phyloP scores from a whole-genome alignment of 2,329 filamentous ascomycete species.

The Dactylonectria estremocensis region DNA sequence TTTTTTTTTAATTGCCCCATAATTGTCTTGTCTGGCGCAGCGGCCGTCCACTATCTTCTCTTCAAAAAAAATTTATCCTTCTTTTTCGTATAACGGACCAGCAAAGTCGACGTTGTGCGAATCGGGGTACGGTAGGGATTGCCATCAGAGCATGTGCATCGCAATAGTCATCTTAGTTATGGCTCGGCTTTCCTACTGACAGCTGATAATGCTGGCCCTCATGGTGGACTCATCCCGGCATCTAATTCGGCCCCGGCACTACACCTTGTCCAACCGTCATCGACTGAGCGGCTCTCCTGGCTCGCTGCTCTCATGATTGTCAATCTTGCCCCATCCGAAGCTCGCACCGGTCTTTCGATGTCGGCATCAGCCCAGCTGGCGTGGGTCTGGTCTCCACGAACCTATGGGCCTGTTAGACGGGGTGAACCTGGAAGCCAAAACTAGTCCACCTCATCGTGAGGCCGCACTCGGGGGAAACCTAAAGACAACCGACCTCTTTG shows the following conservation, averaged over 20 bases:
- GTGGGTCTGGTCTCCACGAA: conserved; percentile 35
- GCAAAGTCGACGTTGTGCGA: conserved; percentile 20
- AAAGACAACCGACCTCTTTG: conserved; percentile 31
- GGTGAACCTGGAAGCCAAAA: conserved; percentile 35
- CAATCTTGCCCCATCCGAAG: conserved; percentile 17
- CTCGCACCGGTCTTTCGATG: conserved; percentile 28
- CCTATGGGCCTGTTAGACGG: conserved; percentile 30
- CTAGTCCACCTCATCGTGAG: conserved; percentile 28
- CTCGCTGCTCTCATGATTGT: conserved; percentile 4
- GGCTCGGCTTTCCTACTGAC: conserved; percentile 27
- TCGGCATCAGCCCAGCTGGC: conserved; percentile 30
- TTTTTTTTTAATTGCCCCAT: background rate
- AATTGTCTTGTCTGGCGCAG: conserved; percentile 2
- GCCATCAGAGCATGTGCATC: conserved; percentile 20
- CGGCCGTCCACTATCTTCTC: conserved; percentile 13
- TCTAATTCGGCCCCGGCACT: conserved; percentile 22
- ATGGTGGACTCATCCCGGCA: conserved; percentile 25
- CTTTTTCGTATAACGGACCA: background rate
- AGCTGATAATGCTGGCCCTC: conserved; percentile 27
- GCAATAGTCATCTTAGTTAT: conserved; percentile 30
- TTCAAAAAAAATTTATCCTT: no score
- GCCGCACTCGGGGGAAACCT: conserved; percentile 27
- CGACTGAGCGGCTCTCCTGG: conserved; percentile 1
- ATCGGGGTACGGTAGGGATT: conserved; percentile 31
- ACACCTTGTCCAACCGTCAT: conserved; percentile 16